Evolutionary conservation across 2,329 filamentous ascomycete genomes (phyloP).

Genomic region (Beauveria rudraprayagi): DNA sequence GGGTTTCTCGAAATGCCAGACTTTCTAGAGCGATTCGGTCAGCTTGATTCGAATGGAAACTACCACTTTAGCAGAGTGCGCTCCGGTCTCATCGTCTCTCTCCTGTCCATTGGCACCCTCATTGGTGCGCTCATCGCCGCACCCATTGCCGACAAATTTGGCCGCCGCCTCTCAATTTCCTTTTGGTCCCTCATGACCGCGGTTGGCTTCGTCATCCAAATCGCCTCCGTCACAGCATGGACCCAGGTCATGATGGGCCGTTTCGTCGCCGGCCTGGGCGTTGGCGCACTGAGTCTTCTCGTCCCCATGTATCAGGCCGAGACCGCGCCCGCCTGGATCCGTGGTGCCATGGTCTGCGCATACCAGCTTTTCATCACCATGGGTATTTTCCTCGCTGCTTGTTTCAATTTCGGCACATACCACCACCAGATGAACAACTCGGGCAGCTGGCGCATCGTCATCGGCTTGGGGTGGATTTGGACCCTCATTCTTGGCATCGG

Average conservation of each 20-base stretch:
- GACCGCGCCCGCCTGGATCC: slow-evolving; percentile 57
- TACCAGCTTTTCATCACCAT: slow-evolving; percentile 69
- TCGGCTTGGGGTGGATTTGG: slow-evolving; percentile 45
- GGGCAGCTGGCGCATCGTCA: slow-evolving; percentile 53
- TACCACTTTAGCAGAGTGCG: slow-evolving; percentile 43
- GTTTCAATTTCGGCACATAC: slow-evolving; percentile 55
- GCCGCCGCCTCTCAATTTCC: slow-evolving; percentile 55
- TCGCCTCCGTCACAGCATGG: slow-evolving; percentile 48
- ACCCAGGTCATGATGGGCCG: slow-evolving; percentile 59
- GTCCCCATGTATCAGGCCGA: slow-evolving; percentile 72
- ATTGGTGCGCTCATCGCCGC: slow-evolving; percentile 53
- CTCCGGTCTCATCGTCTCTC: slow-evolving; percentile 50
- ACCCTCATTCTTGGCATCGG: slow-evolving; percentile 39
- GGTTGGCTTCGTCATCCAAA: slow-evolving; percentile 60
- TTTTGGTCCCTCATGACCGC: slow-evolving; percentile 53
- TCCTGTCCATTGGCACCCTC: slow-evolving; percentile 52
- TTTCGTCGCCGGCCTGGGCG: slow-evolving; percentile 57
- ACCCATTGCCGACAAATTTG: slow-evolving; percentile 56
- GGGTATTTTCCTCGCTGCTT: slow-evolving; percentile 54
- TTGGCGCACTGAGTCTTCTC: slow-evolving; percentile 56
- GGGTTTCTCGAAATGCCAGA: slow-evolving; percentile 52
- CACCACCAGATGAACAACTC: slow-evolving; percentile 35
- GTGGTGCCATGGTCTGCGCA: slow-evolving; percentile 55
- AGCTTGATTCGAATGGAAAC: slow-evolving; percentile 29
- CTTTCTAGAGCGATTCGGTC: slow-evolving; percentile 44